These are phyloP conservation scores for Mycogone perniciosa DNA, from an alignment of 2,329 filamentous ascomycete species.

Conservation along the genomic window DNA sequence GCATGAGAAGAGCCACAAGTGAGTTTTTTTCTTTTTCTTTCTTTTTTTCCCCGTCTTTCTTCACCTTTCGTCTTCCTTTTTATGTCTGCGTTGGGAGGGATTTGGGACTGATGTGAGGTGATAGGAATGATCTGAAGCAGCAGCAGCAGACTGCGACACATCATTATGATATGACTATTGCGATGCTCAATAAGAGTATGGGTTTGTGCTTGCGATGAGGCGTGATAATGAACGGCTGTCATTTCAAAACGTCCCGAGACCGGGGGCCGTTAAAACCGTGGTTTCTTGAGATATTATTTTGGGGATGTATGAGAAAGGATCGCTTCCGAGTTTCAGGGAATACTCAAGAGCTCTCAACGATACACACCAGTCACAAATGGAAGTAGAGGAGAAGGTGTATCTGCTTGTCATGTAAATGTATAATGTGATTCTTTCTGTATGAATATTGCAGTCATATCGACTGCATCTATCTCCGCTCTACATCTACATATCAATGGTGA, in stretches of 20 bases:
- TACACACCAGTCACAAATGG: too few species aligned
- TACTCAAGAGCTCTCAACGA: too few species aligned
- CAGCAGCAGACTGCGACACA: slow-evolving; percentile 36
- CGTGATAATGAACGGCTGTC: neutral
- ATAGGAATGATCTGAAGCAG: slow-evolving; percentile 16
- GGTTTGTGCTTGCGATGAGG: slow-evolving; percentile 53
- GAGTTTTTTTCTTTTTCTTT: slow-evolving; percentile 14
- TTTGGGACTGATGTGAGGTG: neutral
- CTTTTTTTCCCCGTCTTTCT: neutral
- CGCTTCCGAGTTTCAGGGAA: too few species aligned
- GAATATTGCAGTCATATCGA: too few species aligned
- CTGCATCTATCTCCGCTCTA: too few species aligned
- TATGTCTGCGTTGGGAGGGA: neutral
- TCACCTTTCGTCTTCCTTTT: neutral
- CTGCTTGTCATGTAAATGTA: too few species aligned
- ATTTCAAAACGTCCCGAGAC: too few species aligned
- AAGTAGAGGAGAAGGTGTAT: too few species aligned
- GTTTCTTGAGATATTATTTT: neutral
- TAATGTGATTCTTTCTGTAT: too few species aligned
- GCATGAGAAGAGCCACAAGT: slow-evolving; percentile 20
- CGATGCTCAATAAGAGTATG: slow-evolving; percentile 70
- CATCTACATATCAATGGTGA: too few species aligned
- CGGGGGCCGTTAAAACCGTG: neutral
- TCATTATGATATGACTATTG: slow-evolving; percentile 63
- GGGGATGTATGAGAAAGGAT: too few species aligned